Evolutionary conservation across 2,329 filamentous ascomycete species (phyloP).

Genomic region (Fusarium tjaetaba): DNA sequence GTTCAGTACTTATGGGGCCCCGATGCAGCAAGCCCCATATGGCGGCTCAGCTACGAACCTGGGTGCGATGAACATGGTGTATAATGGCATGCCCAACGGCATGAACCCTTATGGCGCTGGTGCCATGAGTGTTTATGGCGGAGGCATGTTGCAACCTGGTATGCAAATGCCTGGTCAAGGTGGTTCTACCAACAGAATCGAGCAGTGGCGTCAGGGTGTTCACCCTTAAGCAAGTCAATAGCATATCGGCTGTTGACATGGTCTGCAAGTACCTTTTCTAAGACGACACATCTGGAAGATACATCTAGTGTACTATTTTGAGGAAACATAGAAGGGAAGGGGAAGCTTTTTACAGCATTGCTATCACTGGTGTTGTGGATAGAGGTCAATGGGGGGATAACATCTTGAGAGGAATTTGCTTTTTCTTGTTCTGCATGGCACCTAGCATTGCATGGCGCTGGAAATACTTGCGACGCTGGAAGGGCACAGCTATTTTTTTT

Average conservation of each 20-base stretch:
- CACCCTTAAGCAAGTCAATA: conserved; percentile 42
- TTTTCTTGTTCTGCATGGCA: conserved; percentile 31
- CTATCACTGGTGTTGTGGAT: conserved; percentile 27
- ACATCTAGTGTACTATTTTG: conserved; percentile 15
- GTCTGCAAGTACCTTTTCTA: background rate
- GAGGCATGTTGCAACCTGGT: conserved; percentile 42
- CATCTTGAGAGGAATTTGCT: conserved; percentile 1
- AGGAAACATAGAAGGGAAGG: conserved; percentile 5
- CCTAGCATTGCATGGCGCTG: conserved; percentile 44
- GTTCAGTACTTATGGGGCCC: conserved; percentile 46
- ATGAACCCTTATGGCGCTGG: conserved; percentile 37
- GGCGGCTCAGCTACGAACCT: conserved; percentile 40
- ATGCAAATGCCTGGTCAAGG: conserved; percentile 45
- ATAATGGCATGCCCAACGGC: conserved; percentile 34
- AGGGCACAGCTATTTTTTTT: conserved; percentile 23
- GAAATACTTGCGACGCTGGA: conserved; percentile 23
- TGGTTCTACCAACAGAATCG: conserved; percentile 50
- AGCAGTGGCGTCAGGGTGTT: conserved; percentile 56
- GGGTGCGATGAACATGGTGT: conserved; percentile 33
- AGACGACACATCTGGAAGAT: background rate
- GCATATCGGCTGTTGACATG: background rate
- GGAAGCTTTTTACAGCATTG: background rate
- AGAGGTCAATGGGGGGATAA: conserved; percentile 12
- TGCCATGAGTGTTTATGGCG: conserved; percentile 44
- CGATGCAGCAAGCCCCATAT: conserved; percentile 40